phyloP scores from a whole-genome alignment of 179 eudicot genomes.

The Camellia oleifera region DNA sequence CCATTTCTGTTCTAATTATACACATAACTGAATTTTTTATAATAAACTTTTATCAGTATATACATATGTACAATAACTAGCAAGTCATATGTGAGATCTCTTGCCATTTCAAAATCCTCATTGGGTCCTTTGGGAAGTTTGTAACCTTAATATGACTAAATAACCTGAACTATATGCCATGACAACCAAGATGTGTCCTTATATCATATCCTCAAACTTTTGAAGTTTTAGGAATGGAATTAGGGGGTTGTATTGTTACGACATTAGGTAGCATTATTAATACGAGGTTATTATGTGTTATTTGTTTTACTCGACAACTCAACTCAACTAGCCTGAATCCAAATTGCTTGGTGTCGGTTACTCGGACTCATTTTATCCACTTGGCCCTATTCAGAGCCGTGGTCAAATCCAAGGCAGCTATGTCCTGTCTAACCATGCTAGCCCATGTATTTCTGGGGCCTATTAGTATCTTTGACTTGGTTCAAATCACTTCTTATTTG shows the following conservation, averaged over 20 bases:
- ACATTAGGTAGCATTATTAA: background rate
- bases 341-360: background rate
- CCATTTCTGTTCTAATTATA: too few species aligned
- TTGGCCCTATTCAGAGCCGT: background rate
- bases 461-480: background rate
- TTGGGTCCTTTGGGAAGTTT: background rate
- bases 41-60: background rate
- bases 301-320: background rate
- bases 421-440: background rate
- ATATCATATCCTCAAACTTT: background rate
- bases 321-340: background rate
- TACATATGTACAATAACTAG: too few species aligned
- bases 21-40: too few species aligned
- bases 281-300: background rate
- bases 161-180: background rate
- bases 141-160: background rate
- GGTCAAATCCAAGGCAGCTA: background rate
- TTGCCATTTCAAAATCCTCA: background rate
- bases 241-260: background rate
- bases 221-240: background rate
- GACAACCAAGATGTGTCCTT: background rate
- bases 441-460: background rate
- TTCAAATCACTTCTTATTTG: background rate
- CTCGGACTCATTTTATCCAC: background rate
- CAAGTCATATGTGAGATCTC: background rate